Evolutionary conservation across 306 rosid species (phyloP).

Genomic region (Cajanus cajan): DNA sequence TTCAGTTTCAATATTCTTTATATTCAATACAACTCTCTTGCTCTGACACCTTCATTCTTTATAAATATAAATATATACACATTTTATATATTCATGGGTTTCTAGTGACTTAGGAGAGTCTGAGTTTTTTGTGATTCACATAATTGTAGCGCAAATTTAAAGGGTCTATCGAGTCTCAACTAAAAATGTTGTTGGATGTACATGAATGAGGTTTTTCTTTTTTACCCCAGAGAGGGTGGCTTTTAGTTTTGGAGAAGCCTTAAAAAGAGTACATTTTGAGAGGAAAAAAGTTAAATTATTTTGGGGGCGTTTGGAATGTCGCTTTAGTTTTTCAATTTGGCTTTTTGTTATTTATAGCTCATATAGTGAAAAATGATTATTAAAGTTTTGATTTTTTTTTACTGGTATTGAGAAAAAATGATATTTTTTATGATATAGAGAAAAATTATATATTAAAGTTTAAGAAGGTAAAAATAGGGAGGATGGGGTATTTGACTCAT

Average conservation of each 20-base stretch:
- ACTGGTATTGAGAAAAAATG: no score
- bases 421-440: no score
- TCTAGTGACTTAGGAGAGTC: not conserved
- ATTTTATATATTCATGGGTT: not conserved
- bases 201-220: not conserved
- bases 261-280: not conserved
- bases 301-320: not conserved
- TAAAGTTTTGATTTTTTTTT: not conserved
- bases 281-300: not conserved
- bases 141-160: not conserved
- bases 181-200: not conserved
- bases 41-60: not conserved
- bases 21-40: not conserved
- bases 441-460: no score
- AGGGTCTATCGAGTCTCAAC: not conserved
- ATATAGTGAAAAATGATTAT: not conserved
- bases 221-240: not conserved
- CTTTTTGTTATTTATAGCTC: not conserved
- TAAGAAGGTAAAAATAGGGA: no score
- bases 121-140: slow-evolving; percentile 18
- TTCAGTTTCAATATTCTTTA: slow-evolving; percentile 1
- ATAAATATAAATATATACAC: not conserved
- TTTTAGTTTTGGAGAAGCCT: not conserved
- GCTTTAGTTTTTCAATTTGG: not conserved
- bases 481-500: no score